These are phyloP conservation scores for Colletotrichum caudatum DNA, from an alignment of 2,329 filamentous ascomycete genomes.

Conservation along the genomic window DNA sequence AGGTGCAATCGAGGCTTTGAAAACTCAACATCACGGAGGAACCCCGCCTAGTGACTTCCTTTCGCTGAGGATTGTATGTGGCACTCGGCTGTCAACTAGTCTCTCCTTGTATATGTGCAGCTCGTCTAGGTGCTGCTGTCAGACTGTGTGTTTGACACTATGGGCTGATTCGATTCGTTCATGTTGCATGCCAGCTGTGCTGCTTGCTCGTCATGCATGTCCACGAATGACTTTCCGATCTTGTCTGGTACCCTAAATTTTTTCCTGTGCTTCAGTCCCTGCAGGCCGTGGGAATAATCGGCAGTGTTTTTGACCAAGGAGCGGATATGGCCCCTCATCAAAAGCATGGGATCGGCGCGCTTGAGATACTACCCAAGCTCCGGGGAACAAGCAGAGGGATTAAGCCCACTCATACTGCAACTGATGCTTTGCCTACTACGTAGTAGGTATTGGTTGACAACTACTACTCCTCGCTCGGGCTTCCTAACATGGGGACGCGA, in stretches of 20 bases:
- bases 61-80: constrained; percentile 1
- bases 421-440: neutral
- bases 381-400: neutral
- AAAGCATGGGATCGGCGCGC: neutral
- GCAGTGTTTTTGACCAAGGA: no score
- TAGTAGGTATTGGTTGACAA: neutral
- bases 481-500: neutral
- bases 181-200: neutral
- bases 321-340: neutral
- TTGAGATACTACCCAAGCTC: neutral
- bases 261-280: neutral
- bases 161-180: neutral
- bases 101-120: neutral
- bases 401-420: neutral
- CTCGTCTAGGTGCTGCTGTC: neutral
- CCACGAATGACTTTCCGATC: neutral
- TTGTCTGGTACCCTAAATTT: neutral
- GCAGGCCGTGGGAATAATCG: neutral
- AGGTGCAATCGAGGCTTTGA: neutral
- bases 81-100: neutral
- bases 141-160: neutral
- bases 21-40: constrained; percentile 1
- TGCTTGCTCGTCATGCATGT: neutral
- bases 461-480: neutral
- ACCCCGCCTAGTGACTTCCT: neutral